Conservation (phyloP, 495 filamentous ascomycete genomes). For the Emericellopsis terricola region DNA sequence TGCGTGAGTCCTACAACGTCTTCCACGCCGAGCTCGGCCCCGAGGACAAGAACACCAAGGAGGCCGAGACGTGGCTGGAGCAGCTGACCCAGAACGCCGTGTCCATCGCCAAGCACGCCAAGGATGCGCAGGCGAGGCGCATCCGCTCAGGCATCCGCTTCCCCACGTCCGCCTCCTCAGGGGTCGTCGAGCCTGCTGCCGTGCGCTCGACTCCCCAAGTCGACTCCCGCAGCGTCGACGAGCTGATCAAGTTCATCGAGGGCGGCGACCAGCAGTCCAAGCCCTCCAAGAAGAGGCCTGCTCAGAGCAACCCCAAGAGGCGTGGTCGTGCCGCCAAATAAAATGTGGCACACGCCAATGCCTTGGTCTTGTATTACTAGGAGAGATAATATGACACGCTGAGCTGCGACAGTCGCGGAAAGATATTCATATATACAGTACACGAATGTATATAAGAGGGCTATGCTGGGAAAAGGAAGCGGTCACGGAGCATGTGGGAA, state of each 20-base stretch:
- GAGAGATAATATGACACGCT: too few relatives aligned
- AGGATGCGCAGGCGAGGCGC: slow-evolving; percentile 58
- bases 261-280: slow-evolving; percentile 43
- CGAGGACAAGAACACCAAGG: slow-evolving; percentile 88
- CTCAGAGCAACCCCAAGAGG: slow-evolving; percentile 54
- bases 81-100: slow-evolving; percentile 92
- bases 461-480: slow-evolving; percentile 4
- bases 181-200: slow-evolving; percentile 5
- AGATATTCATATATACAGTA: neutral
- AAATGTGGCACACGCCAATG: too few relatives aligned
- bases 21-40: slow-evolving; percentile 72
- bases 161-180: slow-evolving; percentile 22
- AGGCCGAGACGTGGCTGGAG: slow-evolving; percentile 86
- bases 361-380: too few relatives aligned
- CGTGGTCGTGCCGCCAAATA: slow-evolving; percentile 14
- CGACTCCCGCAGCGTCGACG: slow-evolving; percentile 66
- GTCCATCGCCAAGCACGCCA: slow-evolving; percentile 76
- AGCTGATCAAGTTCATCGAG: slow-evolving; percentile 75
- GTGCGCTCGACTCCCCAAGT: slow-evolving; percentile 16
- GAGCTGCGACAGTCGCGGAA: too few relatives aligned
- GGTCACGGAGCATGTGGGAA: slow-evolving; percentile 12
- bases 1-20: slow-evolving; percentile 91
- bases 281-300: slow-evolving; percentile 50
- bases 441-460: neutral
- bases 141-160: slow-evolving; percentile 33